Evolutionary conservation across 805 yeast species (phyloP).

Genomic region (Starmerella powellii): DNA sequence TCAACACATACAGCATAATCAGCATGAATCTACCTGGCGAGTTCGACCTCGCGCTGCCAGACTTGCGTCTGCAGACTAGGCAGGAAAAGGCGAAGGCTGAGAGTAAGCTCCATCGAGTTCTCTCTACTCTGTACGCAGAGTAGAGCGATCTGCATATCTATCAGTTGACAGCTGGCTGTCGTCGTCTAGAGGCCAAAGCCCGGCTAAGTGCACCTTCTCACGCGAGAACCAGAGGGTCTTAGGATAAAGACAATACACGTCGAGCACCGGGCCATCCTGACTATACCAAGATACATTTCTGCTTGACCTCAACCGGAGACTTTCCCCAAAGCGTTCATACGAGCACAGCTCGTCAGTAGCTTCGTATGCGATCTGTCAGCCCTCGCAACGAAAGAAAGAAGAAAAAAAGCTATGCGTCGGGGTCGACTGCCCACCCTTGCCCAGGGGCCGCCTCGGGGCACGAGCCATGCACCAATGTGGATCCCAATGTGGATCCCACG

Average conservation of each 20-base stretch:
- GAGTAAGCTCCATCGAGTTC: constrained; percentile 29
- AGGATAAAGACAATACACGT: constrained; percentile 1
- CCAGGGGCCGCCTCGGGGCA: no score
- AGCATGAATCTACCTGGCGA: constrained; percentile 19
- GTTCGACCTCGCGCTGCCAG: constrained; percentile 25
- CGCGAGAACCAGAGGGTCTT: constrained; percentile 7
- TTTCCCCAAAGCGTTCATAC: constrained; percentile 28
- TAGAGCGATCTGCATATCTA: constrained; percentile 24
- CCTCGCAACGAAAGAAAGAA: constrained; percentile 15
- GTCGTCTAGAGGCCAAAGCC: constrained; percentile 19
- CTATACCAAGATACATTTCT: constrained; percentile 21
- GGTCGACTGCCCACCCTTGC: no score
- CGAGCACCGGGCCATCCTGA: constrained; percentile 7
- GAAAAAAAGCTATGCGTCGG: neutral
- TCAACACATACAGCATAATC: constrained; percentile 1
- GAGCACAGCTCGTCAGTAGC: constrained; percentile 21
- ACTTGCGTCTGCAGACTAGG: neutral
- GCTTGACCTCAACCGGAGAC: constrained; percentile 28
- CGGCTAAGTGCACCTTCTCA: constrained; percentile 10
- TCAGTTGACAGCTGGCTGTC: constrained; percentile 23
- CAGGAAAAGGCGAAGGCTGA: constrained; percentile 19
- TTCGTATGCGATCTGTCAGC: constrained; percentile 24
- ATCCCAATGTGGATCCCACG: no score
- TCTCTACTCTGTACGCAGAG: constrained; percentile 4
- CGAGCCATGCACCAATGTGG: no score